Evolutionary conservation across 768 basidiomycete species (phyloP), one percentile per base, ranked within the genome.

Genomic region (Cystoderma amianthinum): DNA sequence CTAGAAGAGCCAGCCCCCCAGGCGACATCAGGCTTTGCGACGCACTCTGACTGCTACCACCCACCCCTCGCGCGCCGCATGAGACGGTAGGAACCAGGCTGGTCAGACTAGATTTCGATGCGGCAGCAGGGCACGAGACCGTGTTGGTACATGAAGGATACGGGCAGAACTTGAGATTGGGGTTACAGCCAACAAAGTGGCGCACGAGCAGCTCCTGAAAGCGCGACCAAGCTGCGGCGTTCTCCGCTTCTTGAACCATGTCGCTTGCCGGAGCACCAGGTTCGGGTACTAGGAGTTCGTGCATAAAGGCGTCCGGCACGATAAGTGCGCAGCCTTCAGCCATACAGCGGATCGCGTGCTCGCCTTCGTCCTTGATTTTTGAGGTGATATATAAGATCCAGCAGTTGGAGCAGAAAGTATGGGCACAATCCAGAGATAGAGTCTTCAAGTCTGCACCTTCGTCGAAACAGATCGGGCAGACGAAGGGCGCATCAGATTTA

Each of bases 391-490:
- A 95, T 38, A 82, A 82, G 32, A 62, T 65, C 94, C 94, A 96
- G 62, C 93, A 95, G 4, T 68, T 75, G 9, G 71, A 69, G 63
- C 91, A 94, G 63, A 89, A 97, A 15, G 74, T 60, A 59, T 98
- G 94, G 34, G 78, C 81, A 62, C 96, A 99, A 11, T 75, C 68
- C 28, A 96, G 72, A 12, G 85, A 68, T 22, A 86, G 71, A 2
- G 80, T 82, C 43, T 76, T 70, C 7, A 76, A 64, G 48, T 68
- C 62, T 30, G 64, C 70, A 16, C 71, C 62, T 49, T 92, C 87
- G 56, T 87, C 85, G 62, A 83, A 98, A 68, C 96, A 99, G 58
- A 98, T 88, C 3, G 91, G 87, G 63, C 96, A 99, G 23, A 85
- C 71, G 62, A 94, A 95, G 15, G 79, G 67, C 33, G 72, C 68